Base-by-base conservation (phyloP, 345 rosid genomes). In the Sapria himalayana region DNA sequence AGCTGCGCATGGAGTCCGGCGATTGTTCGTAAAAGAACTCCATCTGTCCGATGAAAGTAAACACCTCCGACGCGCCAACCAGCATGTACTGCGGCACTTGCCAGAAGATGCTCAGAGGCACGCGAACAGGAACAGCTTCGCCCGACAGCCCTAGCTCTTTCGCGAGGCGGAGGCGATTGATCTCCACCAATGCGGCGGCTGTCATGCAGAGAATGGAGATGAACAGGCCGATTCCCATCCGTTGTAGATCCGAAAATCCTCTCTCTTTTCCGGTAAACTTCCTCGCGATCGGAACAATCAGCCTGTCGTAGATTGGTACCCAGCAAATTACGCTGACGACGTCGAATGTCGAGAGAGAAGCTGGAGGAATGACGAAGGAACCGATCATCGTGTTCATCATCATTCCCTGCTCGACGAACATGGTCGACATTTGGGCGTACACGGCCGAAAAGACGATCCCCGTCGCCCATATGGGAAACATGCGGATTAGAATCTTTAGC, bases 1-100 rank as follows among this genome's bases (percentile, higher is more conserved):
- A 56, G 29, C 94, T 89, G 16, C 94, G 48, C 98, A 89, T 82
- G 0, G 98, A 76, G 57, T 89, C 94, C 0, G 98, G 94, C 34
- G 97, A 86, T 29, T 86, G 93, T 27, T 86, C 85, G 13, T 86
- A 86, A 61, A 86, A 86, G 56, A 89, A 89, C 65, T 89, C 85
- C 0, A 82, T 70, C 63, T 76, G 93, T 0, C 94, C 94, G 2
- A 89, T 67, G 56, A 67, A 72, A 3, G 72, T 76, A 33, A 64
- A 89, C 4, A 89, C 91, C 60, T 79, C 98, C 1, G 91, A 75
- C n/a, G 93, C 91, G 17, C 94, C 94, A 11, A 82, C 37, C 49
- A 89, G 50, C 68, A 74, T 76, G 41, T 69, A 89, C n/a, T 82
- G 98, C 0, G 98, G 98, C 10, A 74, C 62, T 46, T 89, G 98